Evolutionary conservation across 2,329 filamentous ascomycete genomes (phyloP), one percentile per base, ranked within the genome.

Genomic region (Lithohypha guttulata): DNA sequence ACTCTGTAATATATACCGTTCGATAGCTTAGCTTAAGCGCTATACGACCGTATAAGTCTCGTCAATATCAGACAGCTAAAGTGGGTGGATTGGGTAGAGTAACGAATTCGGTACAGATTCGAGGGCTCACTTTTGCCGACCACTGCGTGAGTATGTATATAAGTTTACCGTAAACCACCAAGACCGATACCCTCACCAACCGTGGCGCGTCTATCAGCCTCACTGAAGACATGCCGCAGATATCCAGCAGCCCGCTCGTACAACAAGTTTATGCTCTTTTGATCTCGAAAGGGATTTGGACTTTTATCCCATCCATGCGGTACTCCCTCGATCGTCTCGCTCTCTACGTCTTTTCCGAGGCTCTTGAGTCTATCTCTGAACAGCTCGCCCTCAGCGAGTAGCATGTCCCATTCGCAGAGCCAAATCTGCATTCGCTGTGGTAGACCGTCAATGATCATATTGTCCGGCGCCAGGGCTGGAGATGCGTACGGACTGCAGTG

Each of bases 381-480:
- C 1, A 48, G 44, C 45, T 65, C 59, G 4, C 72, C 75, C 53
- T 79, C 75, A 10, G 68, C 66, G n/a, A 77, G 61, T 10, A 79
- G 59, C 75, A 79, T 79, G 52, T 79, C 75, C 70, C 71, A 79
- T 53, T 79, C 75, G 53, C 75, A 79, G 29, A 73, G 70, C 52
- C 72, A 75, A 48, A 79, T 57, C 42, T 76, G 73, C 32, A 79
- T 69, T 42, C 77, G 69, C n/a, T 70, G 60, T 0, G 75, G 75
- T 1, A 79, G 55, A 2, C 63, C 64, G 15, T 65, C 64, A 19
- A 56, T 51, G n/a, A 79, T 63, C 51, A 74, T 66, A 19, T 64
- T 55, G 14, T 68, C 63, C 0, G 70, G 62, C 2, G 75, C 75
- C 7, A 71, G 65, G 21, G 70, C 70, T 0, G 75, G 75, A 6